phyloP scores from a whole-genome alignment of 1,139 yeast species.

The Saccharomyces pastorianus region DNA sequence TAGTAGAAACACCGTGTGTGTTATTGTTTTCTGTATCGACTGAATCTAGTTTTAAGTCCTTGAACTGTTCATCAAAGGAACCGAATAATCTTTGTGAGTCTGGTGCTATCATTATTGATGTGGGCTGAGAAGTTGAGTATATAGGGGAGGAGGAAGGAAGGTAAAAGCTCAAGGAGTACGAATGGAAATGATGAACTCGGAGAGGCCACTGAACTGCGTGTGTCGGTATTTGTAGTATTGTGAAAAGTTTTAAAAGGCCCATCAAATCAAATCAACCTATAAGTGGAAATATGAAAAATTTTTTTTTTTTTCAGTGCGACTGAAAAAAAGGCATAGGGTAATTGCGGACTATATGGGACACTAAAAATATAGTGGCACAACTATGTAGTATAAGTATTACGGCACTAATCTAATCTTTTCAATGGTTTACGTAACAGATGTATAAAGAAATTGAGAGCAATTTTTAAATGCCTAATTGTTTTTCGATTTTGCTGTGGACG shows the following conservation, averaged over 20 bases:
- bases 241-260: neutral
- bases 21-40: neutral
- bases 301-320: neutral
- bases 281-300: neutral
- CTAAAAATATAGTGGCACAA: neutral
- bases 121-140: neutral
- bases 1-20: neutral
- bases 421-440: neutral
- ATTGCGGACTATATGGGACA: neutral
- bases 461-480: constrained; percentile 48
- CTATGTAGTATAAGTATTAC: neutral
- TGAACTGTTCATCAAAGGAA: neutral
- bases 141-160: neutral
- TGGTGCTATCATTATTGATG: neutral
- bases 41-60: neutral
- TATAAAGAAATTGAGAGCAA: neutral
- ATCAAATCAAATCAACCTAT: neutral
- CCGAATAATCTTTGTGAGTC: neutral
- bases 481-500: constrained; percentile 68
- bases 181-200: neutral
- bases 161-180: neutral
- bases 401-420: neutral
- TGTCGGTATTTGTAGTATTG: neutral
- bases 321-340: neutral
- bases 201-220: neutral